Base-by-base conservation (phyloP, 1,284 basidiomycete genomes). In the Rhodotorula mucilaginosa region DNA sequence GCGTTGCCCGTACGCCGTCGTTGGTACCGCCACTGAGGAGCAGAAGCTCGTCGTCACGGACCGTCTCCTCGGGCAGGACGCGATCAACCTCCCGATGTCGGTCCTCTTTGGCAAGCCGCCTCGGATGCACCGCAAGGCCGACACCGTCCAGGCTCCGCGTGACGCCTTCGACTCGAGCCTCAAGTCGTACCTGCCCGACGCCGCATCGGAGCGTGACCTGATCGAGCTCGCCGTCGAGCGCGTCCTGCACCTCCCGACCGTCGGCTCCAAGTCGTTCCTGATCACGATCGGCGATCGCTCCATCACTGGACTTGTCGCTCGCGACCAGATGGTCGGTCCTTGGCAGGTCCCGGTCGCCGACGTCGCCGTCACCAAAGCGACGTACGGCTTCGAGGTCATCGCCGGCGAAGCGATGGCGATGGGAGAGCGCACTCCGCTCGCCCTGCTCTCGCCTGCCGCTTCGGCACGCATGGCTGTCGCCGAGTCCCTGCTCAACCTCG, bases 321-420 rank as follows among this genome's bases (percentile, higher is more conserved):
- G 97, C 63, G 96, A 99, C 81, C 96, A 99, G 82, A 98, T 99
- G 96, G 93, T 98, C 29, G 97, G 96, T 0, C 96, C 95, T 0
- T 99, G 92, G 91, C 96, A 99, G 83, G 92, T 97, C 6, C 96
- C 96, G 49, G 93, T 98, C 10, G 91, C 97, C 23, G 96, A 99
- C 77, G 96, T 98, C 58, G 95, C 96, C 8, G 93, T 98, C 62
- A 99, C 96, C 3, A 89, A 92, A 34, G 87, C 93, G 0, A 89
- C 92, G n/a, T 97, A 96, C 81, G 94, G 94, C 2, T 98, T 98
- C 81, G 87, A 83, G 21, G 86, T 91, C 51, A 80, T 85, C n/a
- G 83, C 84, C 18, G 92, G 95, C 56, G 96, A 99, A 83, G 95
- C 96, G 1, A 97, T 99, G 93, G 90, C 96, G 4, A 92, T 96